Base-by-base conservation (phyloP, 2,329 filamentous ascomycete species). In the Fusarium zealandicum region DNA sequence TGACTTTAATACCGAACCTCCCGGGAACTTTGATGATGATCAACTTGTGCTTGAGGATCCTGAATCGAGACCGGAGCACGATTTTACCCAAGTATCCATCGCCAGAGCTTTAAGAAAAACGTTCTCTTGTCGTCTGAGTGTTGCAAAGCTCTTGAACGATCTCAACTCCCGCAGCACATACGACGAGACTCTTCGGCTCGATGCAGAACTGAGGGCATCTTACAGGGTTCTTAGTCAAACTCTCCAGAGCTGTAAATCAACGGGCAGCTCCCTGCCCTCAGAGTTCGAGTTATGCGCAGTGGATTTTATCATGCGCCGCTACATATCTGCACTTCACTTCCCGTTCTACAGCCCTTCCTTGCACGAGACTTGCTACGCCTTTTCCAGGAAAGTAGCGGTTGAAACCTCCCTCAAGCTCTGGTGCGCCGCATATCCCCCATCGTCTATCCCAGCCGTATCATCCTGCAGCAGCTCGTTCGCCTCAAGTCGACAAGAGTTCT, bases 291-390 rank as follows among this genome's bases (percentile, higher is more conserved):
- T 76, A 5, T 75, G 76, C 4, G 60, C 80, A 1, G 64, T 83
- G 6, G 79, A 85, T 22, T 73, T 83, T 35, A 68, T 83, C 17
- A 75, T 85, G 54, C 77, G 80, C 20, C 80, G 82, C 8, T 85
- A 83, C 61, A 68, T 87, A 3, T 73, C 82, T 6, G 73, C 79
- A 0, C 73, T 89, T 0, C 85, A 89, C 63, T 72, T 81, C 3
- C 81, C 81, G 0, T 85, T 78, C 63, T 77, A 80, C 20, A 68
- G 67, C 1, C 64, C 72, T 0, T 71, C 78, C 2, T 67, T 77
- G 2, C 67, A 68, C 0, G 72, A 82, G 5, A 72, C 78, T 1
- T 64, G 73, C 3, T 84, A 79, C 53, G 79, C 80, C 1, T 84
- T 77, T 54, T 83, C 82, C 0, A 70, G 80, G 1, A 80, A 78